Conservation (phyloP, 352 stramenopile species). For the Stephanocyclus meneghinianus region DNA sequence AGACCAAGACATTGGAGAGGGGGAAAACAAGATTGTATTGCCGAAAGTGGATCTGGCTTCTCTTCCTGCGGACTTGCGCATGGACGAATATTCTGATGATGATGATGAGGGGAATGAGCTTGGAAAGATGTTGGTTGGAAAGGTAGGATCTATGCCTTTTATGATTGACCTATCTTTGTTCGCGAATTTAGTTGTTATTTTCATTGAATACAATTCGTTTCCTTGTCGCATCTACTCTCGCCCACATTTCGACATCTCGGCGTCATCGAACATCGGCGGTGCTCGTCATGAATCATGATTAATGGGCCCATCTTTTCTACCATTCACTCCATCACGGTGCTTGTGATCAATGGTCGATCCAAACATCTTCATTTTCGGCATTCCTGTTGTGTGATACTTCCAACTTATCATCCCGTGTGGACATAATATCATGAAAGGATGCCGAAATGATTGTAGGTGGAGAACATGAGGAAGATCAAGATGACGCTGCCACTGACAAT, state of each 20-base stretch:
- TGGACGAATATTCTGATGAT: slow-evolving; percentile 84
- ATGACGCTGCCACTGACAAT: slow-evolving; percentile 23
- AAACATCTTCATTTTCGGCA: slow-evolving; percentile 40
- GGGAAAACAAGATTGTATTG: slow-evolving; percentile 29
- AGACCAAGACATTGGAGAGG: slow-evolving; percentile 16
- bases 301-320: background rate
- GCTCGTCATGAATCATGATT: background rate
- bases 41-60: slow-evolving; percentile 57
- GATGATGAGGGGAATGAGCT: slow-evolving; percentile 58
- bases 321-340: background rate
- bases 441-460: slow-evolving; percentile 42
- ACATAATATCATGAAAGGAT: slow-evolving; percentile 66
- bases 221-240: background rate
- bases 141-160: slow-evolving; percentile 24
- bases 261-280: background rate
- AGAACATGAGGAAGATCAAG: slow-evolving; percentile 2
- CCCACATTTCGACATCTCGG: background rate
- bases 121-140: slow-evolving; percentile 73
- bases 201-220: background rate
- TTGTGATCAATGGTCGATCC: background rate
- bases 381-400: slow-evolving; percentile 58
- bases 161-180: background rate
- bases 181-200: background rate
- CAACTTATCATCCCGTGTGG: background rate
- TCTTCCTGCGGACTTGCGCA: slow-evolving; percentile 78